Base-by-base conservation (phyloP, 2,329 filamentous ascomycete genomes). In the Lachnellula willkommii region DNA sequence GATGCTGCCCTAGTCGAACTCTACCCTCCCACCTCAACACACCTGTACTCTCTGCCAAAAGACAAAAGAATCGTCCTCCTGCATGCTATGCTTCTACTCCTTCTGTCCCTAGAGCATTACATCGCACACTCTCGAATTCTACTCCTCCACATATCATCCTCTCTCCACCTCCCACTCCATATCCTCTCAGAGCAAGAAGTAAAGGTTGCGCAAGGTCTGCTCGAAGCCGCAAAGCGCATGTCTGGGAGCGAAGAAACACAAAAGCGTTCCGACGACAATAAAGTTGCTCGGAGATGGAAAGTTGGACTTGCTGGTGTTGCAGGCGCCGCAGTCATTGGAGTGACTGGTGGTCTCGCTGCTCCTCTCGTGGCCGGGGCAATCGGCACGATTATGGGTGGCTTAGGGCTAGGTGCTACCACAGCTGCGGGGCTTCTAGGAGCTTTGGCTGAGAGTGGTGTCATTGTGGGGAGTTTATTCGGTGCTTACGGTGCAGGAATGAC, bases 401-500 rank as follows among this genome's bases (percentile, higher is more conserved):
- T 89, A 11, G 90, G 90, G 2, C 77, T 96, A 1, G 85, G 87
- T 17, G 80, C 85, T 1, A 85, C 85, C 2, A 84, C 86, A 22
- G 87, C 90, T 11, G 90, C 91, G 20, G 84, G 84, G 1, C 83
- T 96, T 52, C 75, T 97, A 0, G 93, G 92, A 11, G 80, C 85
- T 17, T 78, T 96, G 66, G 88, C 90, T 2, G 86, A 92, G 39
- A 94, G 88, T 59, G 83, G 86, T 5, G 81, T 94, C 15, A 77
- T 91, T 43, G 87, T 96, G 32, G 93, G 92, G 15, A 84, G 88
- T 39, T 75, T 97, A 40, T 96, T 97, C 67, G 94, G 94, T 8
- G 89, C 94, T n/a, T 96, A 95, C 68, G 89, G 89, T 45, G 85
- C 87, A 1, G 83, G 86, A 37, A 92, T 95, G 79, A 89, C 88